phyloP scores from a whole-genome alignment of 176 grass and related monocot genomes.

The Juncus effusus region DNA sequence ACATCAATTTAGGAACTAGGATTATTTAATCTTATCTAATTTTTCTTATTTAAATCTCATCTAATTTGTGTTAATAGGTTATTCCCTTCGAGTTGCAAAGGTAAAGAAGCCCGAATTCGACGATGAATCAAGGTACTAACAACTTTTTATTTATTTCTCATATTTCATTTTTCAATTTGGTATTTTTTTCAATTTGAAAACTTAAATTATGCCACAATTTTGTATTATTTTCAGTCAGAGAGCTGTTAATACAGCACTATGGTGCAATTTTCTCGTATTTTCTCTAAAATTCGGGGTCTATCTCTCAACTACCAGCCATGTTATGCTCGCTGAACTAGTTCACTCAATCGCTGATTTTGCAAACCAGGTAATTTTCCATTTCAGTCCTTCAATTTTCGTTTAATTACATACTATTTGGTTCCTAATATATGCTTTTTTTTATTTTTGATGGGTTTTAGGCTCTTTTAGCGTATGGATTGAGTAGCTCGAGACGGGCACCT shows the following conservation, averaged over 20 bases:
- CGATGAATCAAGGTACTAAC: constrained; percentile 61
- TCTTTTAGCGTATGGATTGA: constrained; percentile 95
- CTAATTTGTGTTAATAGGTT: constrained; percentile 48
- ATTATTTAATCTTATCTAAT: constrained; percentile 3
- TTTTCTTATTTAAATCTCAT: constrained; percentile 9
- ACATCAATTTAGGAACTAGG: not conserved
- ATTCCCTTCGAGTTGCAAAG: constrained; percentile 84
- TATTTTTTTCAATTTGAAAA: too few relatives aligned
- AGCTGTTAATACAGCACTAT: constrained; percentile 86
- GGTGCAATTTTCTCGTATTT: constrained; percentile 99
- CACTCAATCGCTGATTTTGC: constrained; percentile 87
- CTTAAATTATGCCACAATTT: constrained; percentile 25
- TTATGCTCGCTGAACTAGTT: constrained; percentile 95
- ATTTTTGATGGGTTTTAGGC: constrained; percentile 41
- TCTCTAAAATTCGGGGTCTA: constrained; percentile 93
- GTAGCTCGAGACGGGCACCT: constrained; percentile 87
- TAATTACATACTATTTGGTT: not conserved
- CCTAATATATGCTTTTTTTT: constrained; percentile 20
- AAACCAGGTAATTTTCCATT: constrained; percentile 57
- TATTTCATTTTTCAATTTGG: not conserved
- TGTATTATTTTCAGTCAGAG: constrained; percentile 56
- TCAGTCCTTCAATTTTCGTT: constrained; percentile 4
- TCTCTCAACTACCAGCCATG: constrained; percentile 96
- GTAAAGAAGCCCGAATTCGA: constrained; percentile 56
- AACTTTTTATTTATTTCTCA: constrained; percentile 19